These are phyloP conservation scores for Coprinopsis cinerea DNA, from an alignment of 768 basidiomycete species.

Conservation along the genomic window DNA sequence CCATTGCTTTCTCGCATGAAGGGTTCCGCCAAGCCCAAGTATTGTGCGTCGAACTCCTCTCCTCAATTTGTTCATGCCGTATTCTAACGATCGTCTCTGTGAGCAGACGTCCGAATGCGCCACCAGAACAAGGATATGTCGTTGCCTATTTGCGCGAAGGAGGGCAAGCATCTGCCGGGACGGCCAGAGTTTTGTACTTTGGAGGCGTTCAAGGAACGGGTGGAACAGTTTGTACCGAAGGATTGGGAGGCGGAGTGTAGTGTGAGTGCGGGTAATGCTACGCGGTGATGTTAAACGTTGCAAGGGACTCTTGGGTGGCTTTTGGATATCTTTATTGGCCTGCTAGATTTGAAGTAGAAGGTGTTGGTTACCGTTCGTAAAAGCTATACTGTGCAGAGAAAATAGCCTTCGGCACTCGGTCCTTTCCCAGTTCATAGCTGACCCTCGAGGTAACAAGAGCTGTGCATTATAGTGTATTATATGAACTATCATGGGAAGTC, in stretches of 20 bases:
- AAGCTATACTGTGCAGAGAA: no score
- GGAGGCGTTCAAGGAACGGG: constrained; percentile 53
- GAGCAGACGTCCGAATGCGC: constrained; percentile 62
- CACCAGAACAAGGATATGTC: constrained; percentile 64
- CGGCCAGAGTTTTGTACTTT: constrained; percentile 72
- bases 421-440: no score
- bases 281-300: no score
- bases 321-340: no score
- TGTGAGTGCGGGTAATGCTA: no score
- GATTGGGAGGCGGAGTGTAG: constrained; percentile 64
- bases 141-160: constrained; percentile 58
- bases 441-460: no score
- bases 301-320: no score
- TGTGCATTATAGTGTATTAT: not conserved
- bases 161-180: constrained; percentile 63
- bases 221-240: constrained; percentile 57
- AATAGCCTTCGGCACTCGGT: no score
- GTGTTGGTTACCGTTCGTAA: no score
- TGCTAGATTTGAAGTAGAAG: no score
- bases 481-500: not conserved
- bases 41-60: constrained; percentile 21
- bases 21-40: constrained; percentile 14
- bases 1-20: constrained; percentile 37
- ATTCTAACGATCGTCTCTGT: not conserved
- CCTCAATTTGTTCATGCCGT: not conserved